Evolutionary conservation across 805 yeast species (phyloP).

Genomic region (Wickerhamomyces subpelliculosus): DNA sequence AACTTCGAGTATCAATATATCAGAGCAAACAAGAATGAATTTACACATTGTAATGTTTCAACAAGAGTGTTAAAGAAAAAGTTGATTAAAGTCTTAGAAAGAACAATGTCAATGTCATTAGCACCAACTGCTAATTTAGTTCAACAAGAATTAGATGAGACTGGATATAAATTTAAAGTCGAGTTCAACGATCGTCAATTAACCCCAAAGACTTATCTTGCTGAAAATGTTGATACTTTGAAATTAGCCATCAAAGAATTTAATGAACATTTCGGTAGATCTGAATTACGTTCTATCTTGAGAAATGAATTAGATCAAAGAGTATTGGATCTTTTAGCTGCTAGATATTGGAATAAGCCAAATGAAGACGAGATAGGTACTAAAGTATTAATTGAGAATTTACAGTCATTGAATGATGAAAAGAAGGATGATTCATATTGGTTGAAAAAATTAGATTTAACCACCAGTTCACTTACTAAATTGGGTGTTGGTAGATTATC

Average conservation of each 20-base stretch:
- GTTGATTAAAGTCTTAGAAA: conserved; percentile 80
- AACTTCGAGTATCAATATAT: conserved; percentile 61
- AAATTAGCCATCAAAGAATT: conserved; percentile 85
- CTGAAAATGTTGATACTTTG: conserved; percentile 82
- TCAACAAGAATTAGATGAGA: conserved; percentile 88
- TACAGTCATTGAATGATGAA: conserved; percentile 50
- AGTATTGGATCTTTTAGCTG: conserved; percentile 80
- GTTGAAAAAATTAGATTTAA: conserved; percentile 79
- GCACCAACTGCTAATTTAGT: conserved; percentile 83
- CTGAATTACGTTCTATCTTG: conserved; percentile 70
- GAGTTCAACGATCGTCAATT: conserved; percentile 92
- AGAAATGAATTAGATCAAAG: conserved; percentile 85
- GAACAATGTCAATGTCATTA: conserved; percentile 82
- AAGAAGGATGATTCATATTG: conserved; percentile 71
- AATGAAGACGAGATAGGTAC: conserved; percentile 10
- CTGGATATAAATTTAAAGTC: conserved; percentile 88
- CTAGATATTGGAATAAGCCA: conserved; percentile 82
- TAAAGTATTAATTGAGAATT: conserved; percentile 30
- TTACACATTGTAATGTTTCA: conserved; percentile 63
- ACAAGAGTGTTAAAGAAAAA: conserved; percentile 70
- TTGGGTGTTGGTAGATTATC: conserved; percentile 90
- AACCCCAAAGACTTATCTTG: conserved; percentile 91
- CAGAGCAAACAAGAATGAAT: conserved; percentile 51
- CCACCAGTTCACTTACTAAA: conserved; percentile 81
- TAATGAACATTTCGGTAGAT: conserved; percentile 73